Evolutionary conservation across 176 grass and related monocot species (phyloP), one percentile per base, ranked within the genome.

Genomic region (Oryza longistaminata): DNA sequence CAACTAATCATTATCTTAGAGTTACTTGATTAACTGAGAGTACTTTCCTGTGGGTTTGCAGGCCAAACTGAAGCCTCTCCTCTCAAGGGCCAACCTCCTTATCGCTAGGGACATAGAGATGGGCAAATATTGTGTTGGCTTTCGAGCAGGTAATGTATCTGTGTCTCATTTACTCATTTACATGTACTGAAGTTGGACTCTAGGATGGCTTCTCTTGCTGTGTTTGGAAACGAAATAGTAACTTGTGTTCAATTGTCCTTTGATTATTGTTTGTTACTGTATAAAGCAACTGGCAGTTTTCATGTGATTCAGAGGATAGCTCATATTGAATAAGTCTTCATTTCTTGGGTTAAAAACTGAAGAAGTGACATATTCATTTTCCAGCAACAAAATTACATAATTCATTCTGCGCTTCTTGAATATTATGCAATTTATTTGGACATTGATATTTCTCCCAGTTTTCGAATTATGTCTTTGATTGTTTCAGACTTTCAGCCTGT

Each of bases 101-200:
- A 90, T 98, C 52, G 92, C 90, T 60, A 92, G 96, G 88, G 96
- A 99, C 76, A 90, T 99, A 39, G 96, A 99, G n/a, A 72, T 99
- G 96, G 96, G 96, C 91, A 45, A 99, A 88, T 78, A 88, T 99
- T 34, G 76, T 94, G 83, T 86, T 99, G 76, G 69, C 96, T 81
- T 99, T 99, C 7, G 96, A 98, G 82, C 96, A 98, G 96, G 93
- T 98, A 76, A 92, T 69, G 55, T 88, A 67, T 85, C 11, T 88
- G 13, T 35, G 65, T 33, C n/a, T 29, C 5, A 77, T 24, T 29
- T 29, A 31, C 2, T 31, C 29, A 31, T 31, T 31, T 86, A 6
- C n/a, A 79, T 37, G 3, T 17, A 7, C 66, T 74, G 33, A 76
- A 21, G 3, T 81, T 69, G n/a, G 70, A 49, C 31, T 68, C 44